Conservation (phyloP, 2,329 filamentous ascomycete genomes). For the Rutstroemia sp. region DNA sequence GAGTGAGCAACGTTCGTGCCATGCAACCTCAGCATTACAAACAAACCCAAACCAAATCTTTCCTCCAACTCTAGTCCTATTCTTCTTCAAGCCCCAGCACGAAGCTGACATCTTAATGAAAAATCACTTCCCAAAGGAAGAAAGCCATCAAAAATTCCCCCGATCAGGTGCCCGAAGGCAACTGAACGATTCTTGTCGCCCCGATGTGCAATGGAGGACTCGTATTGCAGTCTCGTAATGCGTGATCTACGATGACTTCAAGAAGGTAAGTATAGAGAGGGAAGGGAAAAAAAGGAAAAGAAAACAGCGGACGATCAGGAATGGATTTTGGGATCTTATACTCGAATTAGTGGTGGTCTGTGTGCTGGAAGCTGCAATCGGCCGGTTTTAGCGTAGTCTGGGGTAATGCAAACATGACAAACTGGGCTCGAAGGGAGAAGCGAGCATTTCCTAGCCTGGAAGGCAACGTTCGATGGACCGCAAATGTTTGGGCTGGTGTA, state of each 20-base stretch:
- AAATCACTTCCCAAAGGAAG: constrained; percentile 18
- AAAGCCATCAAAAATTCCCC: constrained; percentile 32
- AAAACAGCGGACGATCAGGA: not conserved
- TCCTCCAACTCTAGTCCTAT: not conserved
- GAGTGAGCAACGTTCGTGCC: too few species aligned
- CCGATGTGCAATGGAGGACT: constrained; percentile 52
- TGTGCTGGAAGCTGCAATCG: too few species aligned
- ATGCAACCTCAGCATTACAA: not conserved
- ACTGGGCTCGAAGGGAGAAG: too few species aligned
- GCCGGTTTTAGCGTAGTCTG: too few species aligned
- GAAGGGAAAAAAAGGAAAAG: constrained; percentile 10
- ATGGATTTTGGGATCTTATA: not conserved
- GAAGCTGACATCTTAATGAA: constrained; percentile 32
- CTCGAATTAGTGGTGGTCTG: not conserved
- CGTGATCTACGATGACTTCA: constrained; percentile 38
- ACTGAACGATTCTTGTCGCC: constrained; percentile 37
- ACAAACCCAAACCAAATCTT: not conserved
- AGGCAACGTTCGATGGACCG: too few species aligned
- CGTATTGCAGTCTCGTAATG: constrained; percentile 20
- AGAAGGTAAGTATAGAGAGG: constrained; percentile 30
- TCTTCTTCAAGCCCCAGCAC: constrained; percentile 32
- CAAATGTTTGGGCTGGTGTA: too few species aligned
- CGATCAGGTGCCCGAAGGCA: constrained; percentile 29
- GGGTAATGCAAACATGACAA: too few species aligned
- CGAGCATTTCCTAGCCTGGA: too few species aligned